Conservation (phyloP, 352 stramenopile species). For the Globisporangium nagaii region DNA sequence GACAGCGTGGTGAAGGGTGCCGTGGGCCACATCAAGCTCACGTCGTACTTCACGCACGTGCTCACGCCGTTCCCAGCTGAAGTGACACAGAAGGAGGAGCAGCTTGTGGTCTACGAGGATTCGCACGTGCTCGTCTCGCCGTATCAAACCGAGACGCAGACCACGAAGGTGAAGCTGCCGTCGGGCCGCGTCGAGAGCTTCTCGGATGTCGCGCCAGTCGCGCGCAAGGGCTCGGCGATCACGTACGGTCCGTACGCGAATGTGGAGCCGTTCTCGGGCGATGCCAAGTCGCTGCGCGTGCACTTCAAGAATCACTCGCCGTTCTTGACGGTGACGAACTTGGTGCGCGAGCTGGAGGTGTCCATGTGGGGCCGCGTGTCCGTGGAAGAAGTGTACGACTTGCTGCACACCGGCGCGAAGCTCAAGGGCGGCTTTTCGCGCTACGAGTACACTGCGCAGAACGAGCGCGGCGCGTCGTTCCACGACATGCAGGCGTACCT, state of each 20-base stretch:
- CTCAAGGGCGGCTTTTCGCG: constrained; percentile 85
- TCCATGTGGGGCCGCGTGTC: constrained; percentile 88
- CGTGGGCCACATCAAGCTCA: constrained; percentile 65
- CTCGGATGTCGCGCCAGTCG: constrained; percentile 43
- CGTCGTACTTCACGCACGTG: constrained; percentile 69
- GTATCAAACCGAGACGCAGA: constrained; percentile 75
- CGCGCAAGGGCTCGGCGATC: constrained; percentile 68
- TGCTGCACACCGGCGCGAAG: constrained; percentile 80
- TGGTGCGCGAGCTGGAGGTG: constrained; percentile 86
- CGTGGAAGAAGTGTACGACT: constrained; percentile 85
- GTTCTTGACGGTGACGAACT: constrained; percentile 81
- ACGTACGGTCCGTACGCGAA: constrained; percentile 79
- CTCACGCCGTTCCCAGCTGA: constrained; percentile 74
- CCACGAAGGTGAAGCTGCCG: constrained; percentile 81
- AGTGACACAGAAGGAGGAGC: constrained; percentile 77
- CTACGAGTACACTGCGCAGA: constrained; percentile 73
- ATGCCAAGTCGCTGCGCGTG: constrained; percentile 35
- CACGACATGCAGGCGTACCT: constrained; percentile 62
- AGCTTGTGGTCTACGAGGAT: constrained; percentile 78
- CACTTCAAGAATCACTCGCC: constrained; percentile 87
- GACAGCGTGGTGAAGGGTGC: constrained; percentile 44
- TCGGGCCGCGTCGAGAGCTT: constrained; percentile 70
- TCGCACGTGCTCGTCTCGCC: constrained; percentile 64
- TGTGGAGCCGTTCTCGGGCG: constrained; percentile 33
- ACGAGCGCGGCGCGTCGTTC: constrained; percentile 70